Percentiles rank a stretch among this genome's conserved stretches.
phyloP scores from a whole-genome alignment of 2,329 filamentous ascomycete genomes.

The Monascus ruber region DNA sequence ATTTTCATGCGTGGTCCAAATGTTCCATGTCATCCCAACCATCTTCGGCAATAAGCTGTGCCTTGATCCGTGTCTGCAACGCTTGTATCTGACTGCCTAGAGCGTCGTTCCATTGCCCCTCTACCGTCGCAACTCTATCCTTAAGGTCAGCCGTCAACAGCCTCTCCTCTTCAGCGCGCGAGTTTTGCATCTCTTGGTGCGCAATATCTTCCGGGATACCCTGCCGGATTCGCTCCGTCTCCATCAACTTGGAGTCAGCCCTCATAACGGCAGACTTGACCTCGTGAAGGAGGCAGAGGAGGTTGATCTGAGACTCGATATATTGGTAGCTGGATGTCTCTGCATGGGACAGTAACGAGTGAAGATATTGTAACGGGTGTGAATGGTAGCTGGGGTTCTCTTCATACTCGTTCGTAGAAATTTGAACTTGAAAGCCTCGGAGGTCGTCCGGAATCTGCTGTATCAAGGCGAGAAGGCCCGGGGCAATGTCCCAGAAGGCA shows the following conservation, averaged over 20 bases:
- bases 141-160: slow-evolving; percentile 75
- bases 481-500: slow-evolving; percentile 96
- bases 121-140: slow-evolving; percentile 82
- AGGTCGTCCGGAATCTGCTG: slow-evolving; percentile 60
- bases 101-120: slow-evolving; percentile 81
- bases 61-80: slow-evolving; percentile 63
- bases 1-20: slow-evolving; percentile 17
- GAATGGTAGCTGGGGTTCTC: slow-evolving; percentile 75
- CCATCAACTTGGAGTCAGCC: slow-evolving; percentile 55
- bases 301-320: slow-evolving; percentile 86
- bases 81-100: slow-evolving; percentile 65
- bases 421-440: slow-evolving; percentile 56
- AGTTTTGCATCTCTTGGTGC: slow-evolving; percentile 41
- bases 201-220: slow-evolving; percentile 33
- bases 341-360: slow-evolving; percentile 70
- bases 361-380: slow-evolving; percentile 83
- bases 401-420: slow-evolving; percentile 65
- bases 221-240: slow-evolving; percentile 48
- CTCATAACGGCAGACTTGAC: slow-evolving; percentile 68
- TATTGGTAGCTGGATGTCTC: slow-evolving; percentile 94
- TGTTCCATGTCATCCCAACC: slow-evolving; percentile 76
- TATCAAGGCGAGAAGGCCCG: slow-evolving; percentile 63
- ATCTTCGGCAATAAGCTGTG: slow-evolving; percentile 62
- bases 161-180: slow-evolving; percentile 55
- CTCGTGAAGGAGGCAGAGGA: slow-evolving; percentile 82